Evolutionary conservation across 306 rosid genomes (phyloP), one percentile per base, ranked within the genome.

Genomic region (Cicer arietinum): DNA sequence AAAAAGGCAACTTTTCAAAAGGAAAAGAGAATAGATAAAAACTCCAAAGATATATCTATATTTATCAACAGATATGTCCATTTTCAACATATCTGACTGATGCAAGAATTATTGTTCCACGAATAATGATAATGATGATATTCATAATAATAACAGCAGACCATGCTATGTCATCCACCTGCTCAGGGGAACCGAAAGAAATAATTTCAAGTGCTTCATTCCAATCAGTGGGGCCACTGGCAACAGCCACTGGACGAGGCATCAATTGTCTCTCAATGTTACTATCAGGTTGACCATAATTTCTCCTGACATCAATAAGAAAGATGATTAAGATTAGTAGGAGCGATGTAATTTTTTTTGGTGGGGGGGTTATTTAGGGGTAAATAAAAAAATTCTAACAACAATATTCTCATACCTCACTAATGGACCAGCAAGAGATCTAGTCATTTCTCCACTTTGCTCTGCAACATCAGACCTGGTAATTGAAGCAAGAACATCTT

Each of bases 191-290:
- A 59, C 97, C 97, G 39, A 84, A 90, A 69, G 99, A 88, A 74
- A 95, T 95, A 57, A 92, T 90, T 69, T 95, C 97, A 63, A 95
- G 84, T 14, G 99, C 98, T 84, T 95, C 99, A 74, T 90, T 95
- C 99, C 99, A 95, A 82, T 95, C 91, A 10, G 94, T 89, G 78
- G 98, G 99, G 56, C 94, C 96, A 79, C 68, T 86, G 3, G 88
- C 89, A 60, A 87, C 83, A 51, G 87, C 42, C 39, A 88, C 73
- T 18, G 83, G 83, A 80, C 76, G 90, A 35, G 92, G 89, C 80
- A 86, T 51, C 45, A 84, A 43, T 73, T 82, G 95, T 77, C 91
- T 84, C 81, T 92, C 99, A 77, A 81, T 69, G 71, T 78, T 89
- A 67, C 69, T 73, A 80, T 95, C 99, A 37, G 91, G 69, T 83